These are phyloP conservation scores for Neurospora sp. DNA, from an alignment of 2,329 filamentous ascomycete genomes.

Conservation along the genomic window DNA sequence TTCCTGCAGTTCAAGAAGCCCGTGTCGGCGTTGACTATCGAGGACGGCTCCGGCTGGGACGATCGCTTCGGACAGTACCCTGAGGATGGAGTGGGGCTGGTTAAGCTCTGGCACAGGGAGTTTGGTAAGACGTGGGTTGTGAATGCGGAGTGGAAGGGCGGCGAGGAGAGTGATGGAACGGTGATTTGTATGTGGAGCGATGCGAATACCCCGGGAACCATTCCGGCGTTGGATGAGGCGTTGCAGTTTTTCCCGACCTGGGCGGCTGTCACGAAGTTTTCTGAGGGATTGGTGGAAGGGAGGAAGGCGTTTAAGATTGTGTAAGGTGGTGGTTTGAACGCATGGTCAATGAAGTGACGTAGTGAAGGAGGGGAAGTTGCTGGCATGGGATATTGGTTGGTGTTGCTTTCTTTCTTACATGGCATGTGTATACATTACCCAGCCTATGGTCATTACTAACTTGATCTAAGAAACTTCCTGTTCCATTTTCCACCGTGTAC, in stretches of 20 bases:
- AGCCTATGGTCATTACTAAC: background rate
- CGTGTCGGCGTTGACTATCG: constrained; percentile 54
- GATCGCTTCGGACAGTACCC: constrained; percentile 56
- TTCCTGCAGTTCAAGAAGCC: constrained; percentile 62
- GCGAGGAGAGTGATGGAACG: constrained; percentile 37
- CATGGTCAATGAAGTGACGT: background rate
- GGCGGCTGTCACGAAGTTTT: constrained; percentile 66
- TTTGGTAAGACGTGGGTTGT: constrained; percentile 73
- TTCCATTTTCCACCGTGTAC: background rate
- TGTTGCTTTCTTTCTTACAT: background rate
- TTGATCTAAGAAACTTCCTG: background rate
- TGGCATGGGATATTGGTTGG: background rate
- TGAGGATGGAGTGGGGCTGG: constrained; percentile 38
- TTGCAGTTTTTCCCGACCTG: constrained; percentile 68
- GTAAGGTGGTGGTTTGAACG: constrained; percentile 7
- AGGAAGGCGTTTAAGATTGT: constrained; percentile 54
- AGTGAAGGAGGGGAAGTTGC: background rate
- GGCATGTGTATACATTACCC: background rate
- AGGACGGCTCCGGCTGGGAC: constrained; percentile 49
- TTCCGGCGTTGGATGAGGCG: constrained; percentile 79
- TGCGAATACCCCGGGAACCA: constrained; percentile 57
- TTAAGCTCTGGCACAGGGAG: constrained; percentile 64
- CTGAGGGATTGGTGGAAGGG: constrained; percentile 74
- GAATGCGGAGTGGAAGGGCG: constrained; percentile 53
- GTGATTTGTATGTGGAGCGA: constrained; percentile 85